These are phyloP conservation scores for Malus hybrid DNA, from an alignment of 331 rosid species.

Conservation along the genomic window DNA sequence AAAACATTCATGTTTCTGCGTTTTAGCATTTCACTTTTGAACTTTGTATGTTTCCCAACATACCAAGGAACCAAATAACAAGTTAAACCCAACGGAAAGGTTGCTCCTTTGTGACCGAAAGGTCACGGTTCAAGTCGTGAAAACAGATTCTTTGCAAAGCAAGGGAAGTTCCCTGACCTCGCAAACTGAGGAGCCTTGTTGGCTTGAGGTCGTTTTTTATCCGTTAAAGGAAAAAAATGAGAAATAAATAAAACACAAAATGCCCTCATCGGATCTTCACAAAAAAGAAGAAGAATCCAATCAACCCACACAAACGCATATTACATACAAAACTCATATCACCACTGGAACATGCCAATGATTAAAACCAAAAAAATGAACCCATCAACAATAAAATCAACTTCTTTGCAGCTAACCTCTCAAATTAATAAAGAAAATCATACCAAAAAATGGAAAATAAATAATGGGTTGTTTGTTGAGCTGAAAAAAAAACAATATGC, in stretches of 20 bases:
- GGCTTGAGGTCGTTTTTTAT: too few relatives aligned
- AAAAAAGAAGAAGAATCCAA: neutral
- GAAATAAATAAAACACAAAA: neutral
- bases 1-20: neutral
- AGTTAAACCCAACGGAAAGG: neutral
- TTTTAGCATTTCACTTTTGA: neutral
- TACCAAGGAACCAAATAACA: neutral
- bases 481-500: neutral
- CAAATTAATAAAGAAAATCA: neutral
- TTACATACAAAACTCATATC: neutral
- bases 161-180: too few relatives aligned
- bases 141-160: too few relatives aligned
- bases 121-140: too few relatives aligned
- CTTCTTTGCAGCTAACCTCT: neutral
- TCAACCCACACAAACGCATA: neutral
- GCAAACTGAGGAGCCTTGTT: too few relatives aligned
- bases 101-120: too few relatives aligned
- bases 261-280: conserved; percentile 25
- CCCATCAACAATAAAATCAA: neutral
- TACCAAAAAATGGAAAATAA: neutral
- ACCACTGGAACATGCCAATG: neutral
- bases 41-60: neutral
- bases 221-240: neutral
- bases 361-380: neutral
- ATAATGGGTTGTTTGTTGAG: conserved; percentile 1